Evolutionary conservation across 2,329 filamentous ascomycete species (phyloP).

Genomic region (Beauveria caledonica): DNA sequence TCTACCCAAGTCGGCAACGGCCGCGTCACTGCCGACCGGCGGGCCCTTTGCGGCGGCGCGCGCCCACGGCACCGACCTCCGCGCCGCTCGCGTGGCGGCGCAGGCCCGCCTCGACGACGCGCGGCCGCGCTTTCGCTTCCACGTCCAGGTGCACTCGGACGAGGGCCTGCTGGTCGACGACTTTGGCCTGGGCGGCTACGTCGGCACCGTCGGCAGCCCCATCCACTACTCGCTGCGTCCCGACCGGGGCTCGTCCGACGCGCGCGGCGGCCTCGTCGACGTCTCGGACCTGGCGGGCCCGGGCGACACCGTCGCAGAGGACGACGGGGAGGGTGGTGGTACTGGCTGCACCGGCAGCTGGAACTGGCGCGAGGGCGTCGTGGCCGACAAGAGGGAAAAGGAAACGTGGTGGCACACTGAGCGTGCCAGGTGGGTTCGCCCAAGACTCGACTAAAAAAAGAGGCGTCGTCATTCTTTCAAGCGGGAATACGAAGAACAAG

Average conservation of each 20-base stretch:
- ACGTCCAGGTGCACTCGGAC: conserved; percentile 49
- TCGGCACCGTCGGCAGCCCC: conserved; percentile 50
- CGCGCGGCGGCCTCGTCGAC: conserved; percentile 47
- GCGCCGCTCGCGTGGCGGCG: conserved; percentile 50
- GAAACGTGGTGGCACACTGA: conserved; percentile 45
- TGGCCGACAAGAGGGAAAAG: conserved; percentile 38
- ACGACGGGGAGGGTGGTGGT: conserved; percentile 2
- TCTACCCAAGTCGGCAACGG: conserved; percentile 28
- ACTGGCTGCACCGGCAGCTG: conserved; percentile 37
- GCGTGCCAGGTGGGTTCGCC: conserved; percentile 33
- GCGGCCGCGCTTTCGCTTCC: conserved; percentile 43
- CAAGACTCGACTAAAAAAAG: neutral
- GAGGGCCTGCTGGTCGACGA: conserved; percentile 42
- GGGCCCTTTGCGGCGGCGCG: neutral
- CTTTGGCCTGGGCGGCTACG: conserved; percentile 50
- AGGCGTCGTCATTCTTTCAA: no score
- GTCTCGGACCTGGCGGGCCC: conserved; percentile 42
- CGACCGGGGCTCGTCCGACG: conserved; percentile 47
- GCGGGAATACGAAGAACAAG: neutral
- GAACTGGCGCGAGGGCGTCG: conserved; percentile 31
- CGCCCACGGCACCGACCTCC: conserved; percentile 37
- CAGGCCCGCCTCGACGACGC: conserved; percentile 57
- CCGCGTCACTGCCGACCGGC: conserved; percentile 22
- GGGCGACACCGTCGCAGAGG: conserved; percentile 31
- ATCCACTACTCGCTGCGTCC: conserved; percentile 55